Evolutionary conservation across 331 rosid genomes (phyloP), one percentile per base, ranked within the genome.

Genomic region (Ulmus americana): DNA sequence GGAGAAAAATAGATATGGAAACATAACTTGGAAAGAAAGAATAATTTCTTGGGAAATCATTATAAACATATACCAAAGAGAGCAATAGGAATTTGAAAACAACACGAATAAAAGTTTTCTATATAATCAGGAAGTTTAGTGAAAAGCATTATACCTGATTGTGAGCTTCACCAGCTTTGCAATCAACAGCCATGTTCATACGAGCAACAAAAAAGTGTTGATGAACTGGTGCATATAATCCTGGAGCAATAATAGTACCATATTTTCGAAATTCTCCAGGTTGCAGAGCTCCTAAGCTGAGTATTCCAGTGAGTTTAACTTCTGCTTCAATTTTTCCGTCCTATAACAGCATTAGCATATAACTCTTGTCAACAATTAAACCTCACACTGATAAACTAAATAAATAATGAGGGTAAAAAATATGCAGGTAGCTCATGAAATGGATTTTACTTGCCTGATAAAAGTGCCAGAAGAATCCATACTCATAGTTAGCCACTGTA

Each of bases 291-390:
- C 97, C 97, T 68, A 92, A 78, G 75, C 97, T 92, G 76, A 92
- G 96, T 68, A 92, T 85, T 78, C 97, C 97, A 5, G 96, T 92
- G 39, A 92, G 85, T 80, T 92, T 92, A 75, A 88, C 91, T 80
- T 92, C 97, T 51, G 96, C 95, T 85, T 92, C 97, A 70, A 92
- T 92, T 77, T 77, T 92, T 43, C 97, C 97, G 80, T 92, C 97
- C 97, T 92, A 83, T n/a, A 78, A 74, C 71, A 67, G 67, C 49
- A 63, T 40, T 71, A 67, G 67, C 49, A 63, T 40, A 38, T 45
- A 38, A 64, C 67, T 15, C 41, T 73, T 57, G 62, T 71, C 68
- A 76, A 70, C 59, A 70, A 40, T 41, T 49, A 28, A 22, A 20
- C 59, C 74, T 59, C 64, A 69, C 59, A 52, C 71, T 22, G n/a